Evolutionary conservation across 257 asterid species (phyloP), one percentile per base, ranked within the genome.

Genomic region (Solanum virginianum): DNA sequence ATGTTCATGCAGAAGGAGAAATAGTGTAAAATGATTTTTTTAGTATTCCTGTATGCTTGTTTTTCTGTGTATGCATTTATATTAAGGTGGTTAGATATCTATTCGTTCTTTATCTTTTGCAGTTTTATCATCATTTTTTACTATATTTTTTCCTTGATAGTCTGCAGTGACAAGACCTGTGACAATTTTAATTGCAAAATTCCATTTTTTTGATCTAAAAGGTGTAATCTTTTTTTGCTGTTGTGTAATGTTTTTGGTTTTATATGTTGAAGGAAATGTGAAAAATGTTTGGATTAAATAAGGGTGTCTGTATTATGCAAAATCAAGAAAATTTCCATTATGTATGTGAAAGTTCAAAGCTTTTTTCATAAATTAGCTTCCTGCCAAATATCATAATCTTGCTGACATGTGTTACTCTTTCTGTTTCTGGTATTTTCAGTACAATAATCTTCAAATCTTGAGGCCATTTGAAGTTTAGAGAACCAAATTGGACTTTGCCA

Each of bases 301-400:
- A 85, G 77, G 90, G 89, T 86, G 83, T 80, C 88, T 88, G 89
- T 87, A 77, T 80, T 87, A 85, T 88, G 88, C 91, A 88, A 59
- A 87, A 85, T 54, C 60, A 83, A 83, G 79, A 47, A 29, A 68
- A 83, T 36, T 83, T 53, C 57, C 70, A 69, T 83, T 68, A 88
- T 91, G 98, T 94, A 93, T 94, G 94, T 91, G 87, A 81, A 80
- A 71, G 88, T 77, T 86, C 85, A 89, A 82, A 79, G 80, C 89
- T 88, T 88, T 85, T 85, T 81, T 68, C 86, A 86, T 85, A 88
- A 87, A 82, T 86, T 91, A 14, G 45, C 83, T 74, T 80, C 26
- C 89, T 88, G 85, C 88, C 79, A 89, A 65, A 84, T 85, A 70
- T 88, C 90, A 88, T 84, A 71, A 77, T 88, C 86, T 88, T 89